Evolutionary conservation across 129 eudicot species (phyloP), one percentile per base, ranked within the genome.

Genomic region (Mikania micrantha): DNA sequence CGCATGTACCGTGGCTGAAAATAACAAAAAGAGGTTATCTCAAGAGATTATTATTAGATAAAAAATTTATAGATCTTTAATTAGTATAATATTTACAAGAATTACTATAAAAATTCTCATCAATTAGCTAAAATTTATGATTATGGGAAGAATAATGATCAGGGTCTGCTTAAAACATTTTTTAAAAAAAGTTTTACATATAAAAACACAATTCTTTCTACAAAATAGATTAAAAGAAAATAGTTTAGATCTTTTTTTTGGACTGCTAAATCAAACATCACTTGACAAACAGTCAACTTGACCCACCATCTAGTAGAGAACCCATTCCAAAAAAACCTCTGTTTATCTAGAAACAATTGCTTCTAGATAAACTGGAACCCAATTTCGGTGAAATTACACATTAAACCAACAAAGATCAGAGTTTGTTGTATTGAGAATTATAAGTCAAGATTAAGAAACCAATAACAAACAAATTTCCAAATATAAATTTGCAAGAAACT

Each of bases 1-100:
- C 64, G 85, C 88, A 75, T 87, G 91, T 56, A 80, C 79, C 1
- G 84, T 39, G 71, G 97, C 97, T 90, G 88, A 45, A 1, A 71
- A 67, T 58, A 44, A 67, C 66, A 74, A 69, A 4, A 35, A 59
- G 32, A 28, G 24, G n/a, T 0, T 45, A 32, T 29, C 10, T 28
- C 44, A 66, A 44, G 19, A 48, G 29, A 28, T 58, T 5, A 39
- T 38, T 11, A 38, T 24, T 19, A 64, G 9, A 25, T 35, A 49
- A 20, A 9, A n/a, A 64, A n/a, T n/a, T n/a, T n/a, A n/a, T n/a
- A n/a, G 34, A 10, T 31, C 31, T 31, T n/a, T 8, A 59, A 15
- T 32, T 59, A n/a, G 13, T 13, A 29, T 29, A 29, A 15, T n/a
- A 31, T 58, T 29, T 58, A 58, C 64, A 31, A 58, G 41, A 29